Percentiles rank a stretch among this genome's conserved stretches.
These are phyloP conservation scores for Tagetes erecta DNA, from an alignment of 129 eudicot species.

Conservation along the genomic window DNA sequence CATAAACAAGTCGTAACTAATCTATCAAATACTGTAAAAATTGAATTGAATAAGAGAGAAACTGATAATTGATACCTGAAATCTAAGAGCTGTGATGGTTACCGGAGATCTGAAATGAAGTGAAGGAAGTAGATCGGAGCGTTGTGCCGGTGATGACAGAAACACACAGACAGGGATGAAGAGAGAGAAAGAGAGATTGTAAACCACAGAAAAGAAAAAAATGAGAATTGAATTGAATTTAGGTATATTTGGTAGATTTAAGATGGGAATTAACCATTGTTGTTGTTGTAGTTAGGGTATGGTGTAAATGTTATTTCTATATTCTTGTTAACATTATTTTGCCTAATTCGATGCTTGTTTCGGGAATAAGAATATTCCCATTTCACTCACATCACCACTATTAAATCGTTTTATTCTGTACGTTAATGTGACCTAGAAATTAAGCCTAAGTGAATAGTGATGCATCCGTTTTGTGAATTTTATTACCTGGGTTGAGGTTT, in stretches of 20 bases:
- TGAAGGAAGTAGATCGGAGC: conserved; percentile 23
- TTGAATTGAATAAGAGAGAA: neutral
- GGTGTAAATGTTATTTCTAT: conserved; percentile 29
- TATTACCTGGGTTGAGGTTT: too few species aligned
- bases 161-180: neutral
- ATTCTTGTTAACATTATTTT: conserved; percentile 31
- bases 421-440: too few species aligned
- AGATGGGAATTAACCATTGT: conserved; percentile 1
- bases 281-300: neutral
- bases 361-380: conserved; percentile 8
- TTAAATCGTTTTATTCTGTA: too few species aligned
- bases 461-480: too few species aligned
- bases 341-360: neutral
- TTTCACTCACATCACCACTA: neutral
- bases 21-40: neutral
- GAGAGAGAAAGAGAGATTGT: conserved; percentile 26
- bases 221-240: conserved; percentile 9
- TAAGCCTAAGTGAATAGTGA: too few species aligned
- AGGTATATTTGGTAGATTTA: conserved; percentile 28
- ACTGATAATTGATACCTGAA: conserved; percentile 22
- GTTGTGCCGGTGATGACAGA: conserved; percentile 15
- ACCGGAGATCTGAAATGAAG: neutral
- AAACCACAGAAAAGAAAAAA: conserved; percentile 30
- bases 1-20: neutral
- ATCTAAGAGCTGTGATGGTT: conserved; percentile 9